Conservation (phyloP, 192 early-diverging fungal species). For the Mortierella claussenii region DNA sequence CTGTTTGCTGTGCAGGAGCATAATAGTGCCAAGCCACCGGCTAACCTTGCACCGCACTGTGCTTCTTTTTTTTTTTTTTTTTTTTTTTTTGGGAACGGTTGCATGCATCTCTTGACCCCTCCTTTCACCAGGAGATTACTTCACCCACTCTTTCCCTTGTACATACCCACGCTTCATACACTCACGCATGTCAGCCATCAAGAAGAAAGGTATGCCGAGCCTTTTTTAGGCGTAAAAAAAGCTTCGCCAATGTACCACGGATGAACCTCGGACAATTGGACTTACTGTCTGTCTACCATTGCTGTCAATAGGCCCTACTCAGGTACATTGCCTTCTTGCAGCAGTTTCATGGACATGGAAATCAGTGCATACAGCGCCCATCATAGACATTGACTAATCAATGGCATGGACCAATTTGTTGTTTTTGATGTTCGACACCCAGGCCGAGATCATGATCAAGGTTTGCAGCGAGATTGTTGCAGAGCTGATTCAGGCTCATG, state of each 20-base stretch:
- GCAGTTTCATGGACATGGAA: too few species aligned
- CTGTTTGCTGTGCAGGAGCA: too few species aligned
- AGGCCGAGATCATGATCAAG: constrained; percentile 84
- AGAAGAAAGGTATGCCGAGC: constrained; percentile 33
- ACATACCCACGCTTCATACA: too few species aligned
- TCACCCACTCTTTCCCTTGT: too few species aligned
- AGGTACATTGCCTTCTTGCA: constrained; percentile 21
- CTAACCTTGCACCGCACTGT: background rate
- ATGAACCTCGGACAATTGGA: too few species aligned
- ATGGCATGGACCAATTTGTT: constrained; percentile 2
- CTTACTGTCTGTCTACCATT: background rate
- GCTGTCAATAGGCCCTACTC: constrained; percentile 20
- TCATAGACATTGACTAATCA: too few species aligned
- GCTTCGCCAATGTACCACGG: too few species aligned
- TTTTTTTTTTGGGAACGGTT: too few species aligned
- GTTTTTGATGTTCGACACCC: background rate
- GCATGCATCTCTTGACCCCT: too few species aligned
- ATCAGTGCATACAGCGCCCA: too few species aligned
- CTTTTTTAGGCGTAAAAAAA: background rate
- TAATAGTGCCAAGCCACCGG: constrained; percentile 9
- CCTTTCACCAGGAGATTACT: too few species aligned
- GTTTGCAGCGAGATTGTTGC: constrained; percentile 90
- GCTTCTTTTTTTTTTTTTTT: constrained; percentile 12
- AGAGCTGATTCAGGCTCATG: constrained; percentile 81
- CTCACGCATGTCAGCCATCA: constrained; percentile 39